Percentiles rank a stretch among this genome's conserved stretches.
These are phyloP conservation scores for Fusarium setosum DNA, from an alignment of 2,329 filamentous ascomycete genomes.

Conservation along the genomic window DNA sequence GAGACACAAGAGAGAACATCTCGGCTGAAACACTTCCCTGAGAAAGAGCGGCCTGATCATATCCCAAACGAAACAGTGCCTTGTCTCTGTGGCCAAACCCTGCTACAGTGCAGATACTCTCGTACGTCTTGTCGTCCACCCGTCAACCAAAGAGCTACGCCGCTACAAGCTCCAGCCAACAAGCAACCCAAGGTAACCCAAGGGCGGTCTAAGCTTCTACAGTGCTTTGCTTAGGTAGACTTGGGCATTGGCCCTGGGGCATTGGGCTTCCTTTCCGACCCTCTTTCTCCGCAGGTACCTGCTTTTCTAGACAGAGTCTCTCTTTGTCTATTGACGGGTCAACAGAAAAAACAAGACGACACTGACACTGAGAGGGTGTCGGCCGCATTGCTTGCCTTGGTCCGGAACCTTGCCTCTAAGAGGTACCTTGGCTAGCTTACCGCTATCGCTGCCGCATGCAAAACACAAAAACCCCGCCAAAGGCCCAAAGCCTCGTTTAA, in stretches of 20 bases:
- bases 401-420: background rate
- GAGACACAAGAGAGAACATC: background rate
- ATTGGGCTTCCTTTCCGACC: slow-evolving; percentile 29
- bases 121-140: slow-evolving; percentile 21
- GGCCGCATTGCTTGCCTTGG: background rate
- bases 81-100: slow-evolving; percentile 10
- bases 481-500: slow-evolving; percentile 32
- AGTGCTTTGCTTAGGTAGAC: background rate
- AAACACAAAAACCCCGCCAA: slow-evolving; percentile 46
- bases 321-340: background rate
- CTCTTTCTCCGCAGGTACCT: background rate
- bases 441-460: slow-evolving; percentile 34
- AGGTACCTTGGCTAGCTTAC: slow-evolving; percentile 28
- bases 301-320: slow-evolving; percentile 4
- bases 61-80: background rate
- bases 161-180: slow-evolving; percentile 22
- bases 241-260: slow-evolving; percentile 26
- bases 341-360: background rate
- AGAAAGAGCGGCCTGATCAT: slow-evolving; percentile 3
- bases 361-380: background rate
- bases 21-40: background rate
- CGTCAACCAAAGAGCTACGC: slow-evolving; percentile 24
- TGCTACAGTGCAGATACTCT: slow-evolving; percentile 33
- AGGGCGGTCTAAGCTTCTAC: slow-evolving; percentile 30
- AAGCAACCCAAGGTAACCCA: slow-evolving; percentile 19